Percentiles rank a stretch among this genome's conserved stretches.
Evolutionary conservation across 73 alveolate species (phyloP).

Genomic region (Tetrahymena elliotti): DNA sequence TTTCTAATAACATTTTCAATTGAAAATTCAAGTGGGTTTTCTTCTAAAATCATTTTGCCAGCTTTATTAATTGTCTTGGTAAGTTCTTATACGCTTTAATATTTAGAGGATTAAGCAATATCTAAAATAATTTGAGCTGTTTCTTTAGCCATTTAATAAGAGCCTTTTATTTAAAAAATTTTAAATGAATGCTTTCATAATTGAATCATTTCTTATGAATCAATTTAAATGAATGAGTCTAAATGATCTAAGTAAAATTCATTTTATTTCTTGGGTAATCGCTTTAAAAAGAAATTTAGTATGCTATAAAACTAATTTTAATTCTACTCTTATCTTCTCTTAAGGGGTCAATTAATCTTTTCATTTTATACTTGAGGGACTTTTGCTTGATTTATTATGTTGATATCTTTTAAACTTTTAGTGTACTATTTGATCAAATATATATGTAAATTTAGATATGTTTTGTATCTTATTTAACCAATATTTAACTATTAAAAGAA

Average conservation of each 20-base stretch:
- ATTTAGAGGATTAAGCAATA: not conserved
- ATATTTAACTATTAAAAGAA: not conserved
- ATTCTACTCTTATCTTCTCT: not conserved
- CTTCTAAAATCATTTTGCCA: not conserved
- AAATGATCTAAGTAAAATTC: not conserved
- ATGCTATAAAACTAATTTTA: not conserved
- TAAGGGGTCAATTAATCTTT: not conserved
- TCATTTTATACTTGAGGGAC: not conserved
- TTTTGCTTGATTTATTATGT: not conserved
- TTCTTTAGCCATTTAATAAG: not conserved
- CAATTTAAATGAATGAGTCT: not conserved
- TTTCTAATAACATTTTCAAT: not conserved
- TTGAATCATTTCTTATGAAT: not conserved
- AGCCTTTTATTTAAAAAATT: not conserved
- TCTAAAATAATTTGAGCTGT: not conserved
- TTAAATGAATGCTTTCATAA: not conserved
- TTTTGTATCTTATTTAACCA: not conserved
- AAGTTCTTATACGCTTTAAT: not conserved
- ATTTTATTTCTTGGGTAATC: not conserved
- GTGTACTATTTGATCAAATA: not conserved
- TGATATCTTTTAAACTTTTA: not conserved
- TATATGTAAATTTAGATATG: not conserved
- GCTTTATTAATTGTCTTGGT: not conserved
- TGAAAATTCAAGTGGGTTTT: not conserved
- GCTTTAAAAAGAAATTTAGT: not conserved